phyloP scores from a whole-genome alignment of 2,329 filamentous ascomycete species.

The Huntiella bhutanensis region DNA sequence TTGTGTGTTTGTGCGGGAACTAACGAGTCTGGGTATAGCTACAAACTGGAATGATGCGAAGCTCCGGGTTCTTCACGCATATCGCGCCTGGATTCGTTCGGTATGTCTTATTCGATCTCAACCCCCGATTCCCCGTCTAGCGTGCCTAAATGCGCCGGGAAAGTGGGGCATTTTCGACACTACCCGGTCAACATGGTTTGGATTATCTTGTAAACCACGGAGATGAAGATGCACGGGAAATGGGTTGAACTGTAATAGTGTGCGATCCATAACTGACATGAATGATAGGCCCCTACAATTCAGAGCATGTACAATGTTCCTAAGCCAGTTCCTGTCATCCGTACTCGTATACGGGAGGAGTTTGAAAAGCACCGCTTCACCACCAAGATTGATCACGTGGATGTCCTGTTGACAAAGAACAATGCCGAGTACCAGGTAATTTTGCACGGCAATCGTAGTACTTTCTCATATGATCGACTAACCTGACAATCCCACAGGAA shows the following conservation, averaged over 20 bases:
- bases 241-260: background rate
- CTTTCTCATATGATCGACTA: background rate
- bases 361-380: slow-evolving; percentile 93
- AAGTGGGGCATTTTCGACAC: background rate
- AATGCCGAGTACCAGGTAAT: slow-evolving; percentile 82
- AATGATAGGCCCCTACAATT: slow-evolving; percentile 68
- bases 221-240: too few species aligned
- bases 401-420: slow-evolving; percentile 79
- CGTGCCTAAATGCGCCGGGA: background rate
- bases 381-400: slow-evolving; percentile 69
- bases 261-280: background rate
- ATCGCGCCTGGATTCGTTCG: slow-evolving; percentile 89
- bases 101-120: slow-evolving; percentile 37
- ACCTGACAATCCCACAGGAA: slow-evolving; percentile 38
- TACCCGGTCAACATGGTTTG: background rate
- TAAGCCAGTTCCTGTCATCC: slow-evolving; percentile 68
- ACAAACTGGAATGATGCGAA: slow-evolving; percentile 79
- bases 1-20: slow-evolving; percentile 12
- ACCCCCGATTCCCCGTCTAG: background rate
- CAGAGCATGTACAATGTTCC: slow-evolving; percentile 93
- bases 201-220: background rate
- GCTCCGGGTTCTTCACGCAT: slow-evolving; percentile 67
- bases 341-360: slow-evolving; percentile 87
- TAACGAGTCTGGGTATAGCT: slow-evolving; percentile 36
- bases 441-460: slow-evolving; percentile 10